These are phyloP conservation scores for Paralagenidium karlingii DNA, from an alignment of 352 stramenopile genomes.

Conservation along the genomic window DNA sequence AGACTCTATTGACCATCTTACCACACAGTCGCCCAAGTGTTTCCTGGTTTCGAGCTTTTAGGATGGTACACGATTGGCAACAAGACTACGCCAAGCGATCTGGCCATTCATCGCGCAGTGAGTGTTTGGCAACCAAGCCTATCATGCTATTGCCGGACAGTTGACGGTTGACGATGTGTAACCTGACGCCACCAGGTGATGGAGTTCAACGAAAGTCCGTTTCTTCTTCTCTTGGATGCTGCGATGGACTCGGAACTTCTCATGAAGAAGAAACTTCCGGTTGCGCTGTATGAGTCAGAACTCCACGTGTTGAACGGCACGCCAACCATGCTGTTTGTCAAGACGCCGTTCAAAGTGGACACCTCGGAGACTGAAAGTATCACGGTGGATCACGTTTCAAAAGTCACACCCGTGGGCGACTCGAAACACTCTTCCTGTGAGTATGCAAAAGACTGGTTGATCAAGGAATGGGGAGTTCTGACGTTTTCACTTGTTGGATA, in stretches of 20 bases:
- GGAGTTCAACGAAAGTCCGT: conserved; percentile 78
- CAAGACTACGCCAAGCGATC: conserved; percentile 53
- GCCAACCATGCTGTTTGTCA: conserved; percentile 85
- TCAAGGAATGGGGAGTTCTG: not conserved
- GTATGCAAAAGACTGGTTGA: not conserved
- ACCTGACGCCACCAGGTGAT: conserved; percentile 33
- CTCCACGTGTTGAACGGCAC: conserved; percentile 72
- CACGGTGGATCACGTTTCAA: conserved; percentile 81
- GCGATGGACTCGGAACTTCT: conserved; percentile 30
- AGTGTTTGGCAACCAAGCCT: not conserved
- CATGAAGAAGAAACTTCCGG: conserved; percentile 82
- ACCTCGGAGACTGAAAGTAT: conserved; percentile 82
- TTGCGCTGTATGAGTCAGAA: conserved; percentile 78
- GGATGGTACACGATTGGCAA: conserved; percentile 81
- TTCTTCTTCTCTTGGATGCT: conserved; percentile 69
- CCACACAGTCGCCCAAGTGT: conserved; percentile 62
- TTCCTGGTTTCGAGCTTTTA: conserved; percentile 76
- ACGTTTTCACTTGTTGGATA: conserved; percentile 3
- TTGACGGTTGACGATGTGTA: conserved; percentile 3
- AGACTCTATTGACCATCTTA: conserved; percentile 3
- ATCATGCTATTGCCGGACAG: not conserved
- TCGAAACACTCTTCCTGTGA: conserved; percentile 58
- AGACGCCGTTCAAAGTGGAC: conserved; percentile 78
- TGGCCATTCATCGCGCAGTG: conserved; percentile 65
- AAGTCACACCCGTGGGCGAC: conserved; percentile 62